phyloP scores from a whole-genome alignment of 345 rosid species.

The Hypericum perforatum region DNA sequence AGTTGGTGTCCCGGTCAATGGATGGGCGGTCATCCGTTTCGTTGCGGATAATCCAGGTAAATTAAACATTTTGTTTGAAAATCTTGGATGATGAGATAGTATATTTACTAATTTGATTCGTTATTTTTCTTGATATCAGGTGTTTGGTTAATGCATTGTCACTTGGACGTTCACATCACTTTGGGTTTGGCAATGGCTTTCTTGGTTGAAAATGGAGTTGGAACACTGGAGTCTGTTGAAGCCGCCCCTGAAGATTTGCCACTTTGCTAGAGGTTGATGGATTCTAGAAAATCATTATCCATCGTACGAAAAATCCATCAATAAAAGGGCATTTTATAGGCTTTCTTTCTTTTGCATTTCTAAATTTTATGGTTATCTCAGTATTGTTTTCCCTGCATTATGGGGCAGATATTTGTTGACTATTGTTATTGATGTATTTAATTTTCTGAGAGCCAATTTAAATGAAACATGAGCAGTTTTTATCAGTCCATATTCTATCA shows the following conservation, averaged over 20 bases:
- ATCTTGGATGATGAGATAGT: background rate
- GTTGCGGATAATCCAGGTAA: conserved; percentile 95
- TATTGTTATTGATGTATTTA: too few relatives aligned
- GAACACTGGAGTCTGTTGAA: conserved; percentile 43
- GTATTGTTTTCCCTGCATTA: too few relatives aligned
- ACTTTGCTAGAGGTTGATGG: conserved; percentile 25
- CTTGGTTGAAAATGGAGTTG: conserved; percentile 65
- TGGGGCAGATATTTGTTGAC: too few relatives aligned
- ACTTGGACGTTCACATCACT: conserved; percentile 76
- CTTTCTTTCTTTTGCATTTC: too few relatives aligned
- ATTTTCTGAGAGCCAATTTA: too few relatives aligned
- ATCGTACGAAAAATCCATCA: conserved; percentile 28
- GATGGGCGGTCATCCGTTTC: conserved; percentile 93
- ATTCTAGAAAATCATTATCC: background rate
- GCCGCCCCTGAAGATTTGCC: conserved; percentile 71
- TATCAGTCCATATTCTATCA: too few relatives aligned
- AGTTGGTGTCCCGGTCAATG: conserved; percentile 56
- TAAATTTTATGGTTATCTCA: too few relatives aligned
- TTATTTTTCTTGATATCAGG: conserved; percentile 28
- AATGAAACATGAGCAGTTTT: too few relatives aligned
- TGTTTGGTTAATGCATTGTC: conserved; percentile 92
- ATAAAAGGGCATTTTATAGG: too few relatives aligned
- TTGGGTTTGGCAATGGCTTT: conserved; percentile 93
- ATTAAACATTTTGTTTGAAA: background rate
- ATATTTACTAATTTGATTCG: background rate